These are phyloP conservation scores for Tuber borchii DNA, from an alignment of 495 filamentous ascomycete genomes.

Conservation along the genomic window DNA sequence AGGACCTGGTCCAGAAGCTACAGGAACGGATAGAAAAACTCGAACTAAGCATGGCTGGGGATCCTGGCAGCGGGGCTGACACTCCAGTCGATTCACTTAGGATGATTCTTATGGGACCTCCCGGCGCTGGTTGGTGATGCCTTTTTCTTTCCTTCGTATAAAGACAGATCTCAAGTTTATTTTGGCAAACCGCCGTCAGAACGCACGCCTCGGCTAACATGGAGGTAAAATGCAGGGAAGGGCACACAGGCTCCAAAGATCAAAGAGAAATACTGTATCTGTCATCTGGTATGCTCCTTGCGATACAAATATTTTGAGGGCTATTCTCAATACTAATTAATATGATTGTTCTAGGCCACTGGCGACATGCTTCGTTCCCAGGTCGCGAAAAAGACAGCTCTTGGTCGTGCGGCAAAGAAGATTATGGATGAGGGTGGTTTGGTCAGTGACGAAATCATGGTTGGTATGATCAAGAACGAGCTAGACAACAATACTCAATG, in stretches of 20 bases:
- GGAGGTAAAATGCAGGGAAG: slow-evolving; percentile 62
- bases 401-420: slow-evolving; percentile 98
- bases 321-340: slow-evolving; percentile 12
- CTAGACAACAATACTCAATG: slow-evolving; percentile 89
- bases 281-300: slow-evolving; percentile 71
- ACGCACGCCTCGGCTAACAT: slow-evolving; percentile 23
- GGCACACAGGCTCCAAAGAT: slow-evolving; percentile 96
- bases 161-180: slow-evolving; percentile 25
- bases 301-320: background rate
- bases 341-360: slow-evolving; percentile 61
- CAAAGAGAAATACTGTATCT: slow-evolving; percentile 93
- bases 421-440: slow-evolving; percentile 99
- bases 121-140: slow-evolving; percentile 73
- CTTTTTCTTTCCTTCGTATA: slow-evolving; percentile 18
- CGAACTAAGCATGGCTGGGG: slow-evolving; percentile 62
- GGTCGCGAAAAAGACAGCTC: slow-evolving; percentile 92
- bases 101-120: slow-evolving; percentile 96
- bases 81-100: slow-evolving; percentile 57
- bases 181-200: slow-evolving; percentile 15
- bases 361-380: slow-evolving; percentile 99
- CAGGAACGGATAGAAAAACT: slow-evolving; percentile 73
- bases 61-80: slow-evolving; percentile 24
- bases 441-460: slow-evolving; percentile 97
- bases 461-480: slow-evolving; percentile 98
- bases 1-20: slow-evolving; percentile 55